These are phyloP conservation scores for Pseudoscleropodium purum DNA, from an alignment of 225 moss, liverwort and hornwort species.

Conservation along the genomic window DNA sequence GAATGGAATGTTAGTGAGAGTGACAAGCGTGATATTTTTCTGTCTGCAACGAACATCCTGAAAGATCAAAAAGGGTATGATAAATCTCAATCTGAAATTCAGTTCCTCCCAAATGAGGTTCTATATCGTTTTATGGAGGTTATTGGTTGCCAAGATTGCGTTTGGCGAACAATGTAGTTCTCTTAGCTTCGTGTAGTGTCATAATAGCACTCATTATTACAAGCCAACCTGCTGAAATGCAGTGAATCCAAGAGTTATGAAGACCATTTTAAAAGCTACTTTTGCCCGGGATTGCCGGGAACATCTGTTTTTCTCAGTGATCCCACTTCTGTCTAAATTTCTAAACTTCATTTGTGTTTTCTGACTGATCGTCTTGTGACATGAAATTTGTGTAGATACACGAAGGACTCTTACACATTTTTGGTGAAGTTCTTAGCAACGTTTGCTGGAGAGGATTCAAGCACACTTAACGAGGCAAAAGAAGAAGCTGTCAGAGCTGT, in stretches of 20 bases:
- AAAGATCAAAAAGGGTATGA: conserved; percentile 91
- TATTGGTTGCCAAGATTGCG: conserved; percentile 5
- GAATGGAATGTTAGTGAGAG: conserved; percentile 94
- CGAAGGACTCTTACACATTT: conserved; percentile 86
- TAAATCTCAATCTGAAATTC: not conserved
- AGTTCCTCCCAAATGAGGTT: not conserved
- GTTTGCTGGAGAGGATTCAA: conserved; percentile 74
- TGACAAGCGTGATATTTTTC: conserved; percentile 81
- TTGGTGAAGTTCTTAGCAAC: conserved; percentile 84
- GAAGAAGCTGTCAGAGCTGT: conserved; percentile 89
- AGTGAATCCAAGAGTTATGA: not conserved
- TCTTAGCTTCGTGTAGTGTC: not conserved
- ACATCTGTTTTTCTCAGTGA: not conserved
- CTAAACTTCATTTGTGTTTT: not conserved
- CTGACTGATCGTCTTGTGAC: not conserved
- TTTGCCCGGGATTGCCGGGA: not conserved
- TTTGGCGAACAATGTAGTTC: conserved; percentile 23
- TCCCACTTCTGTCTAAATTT: not conserved
- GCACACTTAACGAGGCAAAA: conserved; percentile 78
- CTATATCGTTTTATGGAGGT: not conserved
- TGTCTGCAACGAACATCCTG: conserved; percentile 76
- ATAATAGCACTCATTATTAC: not conserved
- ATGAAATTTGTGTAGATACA: not conserved
- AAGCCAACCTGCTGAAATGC: not conserved
- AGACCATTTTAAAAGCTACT: not conserved